These are phyloP conservation scores for Trichoderma oligosporum DNA, from an alignment of 2,329 filamentous ascomycete genomes.

Conservation along the genomic window DNA sequence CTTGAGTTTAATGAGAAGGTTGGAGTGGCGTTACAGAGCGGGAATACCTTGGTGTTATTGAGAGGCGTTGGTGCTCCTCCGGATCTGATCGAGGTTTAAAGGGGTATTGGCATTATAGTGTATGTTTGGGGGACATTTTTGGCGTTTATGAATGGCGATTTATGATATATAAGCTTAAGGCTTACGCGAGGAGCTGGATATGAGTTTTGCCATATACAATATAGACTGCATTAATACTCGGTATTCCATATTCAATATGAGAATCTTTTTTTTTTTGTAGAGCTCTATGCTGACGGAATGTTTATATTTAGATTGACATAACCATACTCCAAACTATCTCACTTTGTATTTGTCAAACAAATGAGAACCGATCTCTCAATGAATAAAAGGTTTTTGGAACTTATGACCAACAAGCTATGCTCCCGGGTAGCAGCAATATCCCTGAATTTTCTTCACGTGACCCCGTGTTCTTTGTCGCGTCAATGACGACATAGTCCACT, in stretches of 20 bases:
- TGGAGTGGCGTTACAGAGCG: constrained; percentile 66
- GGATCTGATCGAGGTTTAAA: constrained; percentile 58
- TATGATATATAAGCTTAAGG: no score
- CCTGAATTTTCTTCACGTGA: constrained; percentile 26
- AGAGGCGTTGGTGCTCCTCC: constrained; percentile 79
- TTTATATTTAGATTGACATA: no score
- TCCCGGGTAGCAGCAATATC: neutral
- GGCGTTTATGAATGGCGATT: neutral
- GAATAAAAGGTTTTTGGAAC: no score
- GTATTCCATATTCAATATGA: no score
- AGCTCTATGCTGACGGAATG: no score
- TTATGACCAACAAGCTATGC: neutral
- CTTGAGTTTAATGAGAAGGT: constrained; percentile 87
- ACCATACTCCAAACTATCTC: no score
- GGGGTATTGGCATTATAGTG: neutral
- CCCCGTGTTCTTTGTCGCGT: constrained; percentile 29
- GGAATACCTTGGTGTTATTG: constrained; percentile 85
- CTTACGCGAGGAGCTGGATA: neutral
- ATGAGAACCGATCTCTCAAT: no score
- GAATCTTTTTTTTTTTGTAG: no score
- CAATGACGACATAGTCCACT: constrained; percentile 27
- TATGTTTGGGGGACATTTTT: neutral
- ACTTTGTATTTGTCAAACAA: no score
- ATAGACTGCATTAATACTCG: neutral
- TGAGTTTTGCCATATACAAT: neutral